phyloP scores from a whole-genome alignment of 345 rosid species.

The Luvunga scandens region DNA sequence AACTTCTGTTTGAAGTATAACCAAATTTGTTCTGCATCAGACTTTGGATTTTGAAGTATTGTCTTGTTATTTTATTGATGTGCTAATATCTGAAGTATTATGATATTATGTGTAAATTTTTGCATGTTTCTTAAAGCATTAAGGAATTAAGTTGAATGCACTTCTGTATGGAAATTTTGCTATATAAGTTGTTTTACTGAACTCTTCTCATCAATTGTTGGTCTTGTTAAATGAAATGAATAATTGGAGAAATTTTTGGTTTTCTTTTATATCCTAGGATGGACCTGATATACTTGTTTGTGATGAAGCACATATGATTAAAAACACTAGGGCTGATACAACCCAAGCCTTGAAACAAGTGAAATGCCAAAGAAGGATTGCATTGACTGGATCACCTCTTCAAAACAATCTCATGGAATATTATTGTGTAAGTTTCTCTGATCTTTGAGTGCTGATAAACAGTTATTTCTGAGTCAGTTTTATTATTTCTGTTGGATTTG shows the following conservation, averaged over 20 bases:
- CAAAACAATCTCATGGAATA: conserved; percentile 99
- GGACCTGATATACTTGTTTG: conserved; percentile 99
- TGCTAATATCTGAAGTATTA: neutral
- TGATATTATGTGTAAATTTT: neutral
- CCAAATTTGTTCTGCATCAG: neutral
- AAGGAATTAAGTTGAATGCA: neutral
- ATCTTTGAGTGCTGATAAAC: conserved; percentile 11
- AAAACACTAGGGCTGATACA: conserved; percentile 96
- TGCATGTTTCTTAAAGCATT: neutral
- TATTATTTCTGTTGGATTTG: conserved; percentile 16
- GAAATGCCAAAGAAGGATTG: conserved; percentile 97
- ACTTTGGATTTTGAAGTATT: neutral
- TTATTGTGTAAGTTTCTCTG: conserved; percentile 75
- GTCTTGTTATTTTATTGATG: neutral
- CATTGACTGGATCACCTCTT: conserved; percentile 98
- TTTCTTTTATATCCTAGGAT: conserved; percentile 54
- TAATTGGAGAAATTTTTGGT: conserved; percentile 8
- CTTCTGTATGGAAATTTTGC: neutral
- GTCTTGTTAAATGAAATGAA: neutral
- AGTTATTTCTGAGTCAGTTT: neutral
- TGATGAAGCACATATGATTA: conserved; percentile 97
- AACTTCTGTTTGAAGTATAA: neutral
- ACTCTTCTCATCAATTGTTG: neutral
- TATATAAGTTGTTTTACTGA: neutral
- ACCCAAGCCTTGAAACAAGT: conserved; percentile 96